A percentile compares a stretch with the other conserved stretches of the same genome.
Conservation (phyloP, 1,139 yeast genomes). For the Debaryomyces singareniensis region DNA sequence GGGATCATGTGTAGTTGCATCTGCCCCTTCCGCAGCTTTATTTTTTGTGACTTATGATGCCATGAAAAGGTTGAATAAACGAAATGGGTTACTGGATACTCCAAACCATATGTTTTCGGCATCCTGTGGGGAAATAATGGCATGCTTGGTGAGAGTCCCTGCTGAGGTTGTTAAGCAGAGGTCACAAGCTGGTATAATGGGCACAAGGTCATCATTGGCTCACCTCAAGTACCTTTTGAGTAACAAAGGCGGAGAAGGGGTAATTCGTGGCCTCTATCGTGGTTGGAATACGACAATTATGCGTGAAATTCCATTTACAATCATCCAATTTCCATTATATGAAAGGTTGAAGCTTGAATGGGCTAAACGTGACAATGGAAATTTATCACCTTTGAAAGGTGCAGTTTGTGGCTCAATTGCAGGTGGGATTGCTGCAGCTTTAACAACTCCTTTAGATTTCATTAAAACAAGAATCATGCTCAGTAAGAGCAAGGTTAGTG, state of each 20-base stretch:
- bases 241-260: conserved; percentile 67
- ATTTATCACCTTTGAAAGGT: conserved; percentile 65
- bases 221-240: conserved; percentile 54
- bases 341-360: conserved; percentile 67
- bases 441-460: conserved; percentile 91
- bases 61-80: conserved; percentile 50
- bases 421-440: conserved; percentile 91
- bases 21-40: conserved; percentile 89
- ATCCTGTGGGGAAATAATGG: conserved; percentile 84
- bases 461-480: conserved; percentile 90
- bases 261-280: conserved; percentile 71
- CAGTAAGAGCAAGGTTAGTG: conserved; percentile 43
- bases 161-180: conserved; percentile 95
- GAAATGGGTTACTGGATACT: conserved; percentile 27
- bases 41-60: conserved; percentile 88
- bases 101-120: conserved; percentile 81
- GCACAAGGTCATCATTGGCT: conserved; percentile 53
- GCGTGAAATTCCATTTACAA: conserved; percentile 93
- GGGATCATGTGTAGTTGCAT: conserved; percentile 90
- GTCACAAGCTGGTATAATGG: conserved; percentile 62
- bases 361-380: conserved; percentile 29
- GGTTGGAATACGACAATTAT: conserved; percentile 91
- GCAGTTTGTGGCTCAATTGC: conserved; percentile 92
- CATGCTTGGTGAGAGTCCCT: conserved; percentile 92
- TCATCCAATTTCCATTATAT: conserved; percentile 90